These are phyloP conservation scores for Penicillium olsonii DNA, from an alignment of 2,329 filamentous ascomycete species.

Conservation along the genomic window DNA sequence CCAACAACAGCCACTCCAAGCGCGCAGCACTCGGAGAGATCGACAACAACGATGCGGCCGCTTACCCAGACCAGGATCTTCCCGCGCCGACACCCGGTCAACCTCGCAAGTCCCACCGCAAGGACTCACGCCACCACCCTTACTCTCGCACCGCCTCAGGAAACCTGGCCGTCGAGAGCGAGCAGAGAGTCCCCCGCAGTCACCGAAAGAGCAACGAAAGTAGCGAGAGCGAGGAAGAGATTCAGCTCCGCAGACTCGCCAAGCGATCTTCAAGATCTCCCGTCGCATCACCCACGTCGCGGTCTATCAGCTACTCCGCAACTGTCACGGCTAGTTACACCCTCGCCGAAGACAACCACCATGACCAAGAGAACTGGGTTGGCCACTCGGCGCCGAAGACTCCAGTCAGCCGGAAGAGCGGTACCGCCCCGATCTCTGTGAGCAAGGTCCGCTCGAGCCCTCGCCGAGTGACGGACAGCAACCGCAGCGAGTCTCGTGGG, in stretches of 20 bases:
- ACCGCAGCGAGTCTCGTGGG: constrained; percentile 39
- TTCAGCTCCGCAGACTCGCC: constrained; percentile 72
- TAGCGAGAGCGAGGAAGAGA: constrained; percentile 78
- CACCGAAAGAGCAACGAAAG: constrained; percentile 61
- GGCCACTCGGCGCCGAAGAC: constrained; percentile 49
- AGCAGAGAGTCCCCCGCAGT: constrained; percentile 48
- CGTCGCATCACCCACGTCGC: constrained; percentile 62
- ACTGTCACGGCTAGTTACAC: constrained; percentile 70
- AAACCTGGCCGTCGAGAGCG: constrained; percentile 40
- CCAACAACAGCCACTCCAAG: constrained; percentile 72
- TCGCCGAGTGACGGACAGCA: constrained; percentile 40
- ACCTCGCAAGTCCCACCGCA: constrained; percentile 81
- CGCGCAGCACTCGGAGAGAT: constrained; percentile 92
- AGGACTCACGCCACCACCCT: constrained; percentile 72
- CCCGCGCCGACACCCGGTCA: constrained; percentile 95
- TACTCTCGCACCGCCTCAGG: constrained; percentile 62
- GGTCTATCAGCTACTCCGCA: constrained; percentile 74
- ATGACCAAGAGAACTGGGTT: constrained; percentile 70
- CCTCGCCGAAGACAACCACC: constrained; percentile 61
- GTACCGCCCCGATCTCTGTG: constrained; percentile 53
- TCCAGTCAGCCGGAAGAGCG: constrained; percentile 58
- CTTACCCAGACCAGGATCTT: constrained; percentile 73
- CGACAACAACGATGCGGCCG: constrained; percentile 69
- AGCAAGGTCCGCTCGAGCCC: constrained; percentile 66
- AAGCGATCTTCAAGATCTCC: constrained; percentile 66